Percentiles rank a stretch among this genome's conserved stretches.
phyloP scores from a whole-genome alignment of 208 protist species.

The Crithidia mellificae region DNA sequence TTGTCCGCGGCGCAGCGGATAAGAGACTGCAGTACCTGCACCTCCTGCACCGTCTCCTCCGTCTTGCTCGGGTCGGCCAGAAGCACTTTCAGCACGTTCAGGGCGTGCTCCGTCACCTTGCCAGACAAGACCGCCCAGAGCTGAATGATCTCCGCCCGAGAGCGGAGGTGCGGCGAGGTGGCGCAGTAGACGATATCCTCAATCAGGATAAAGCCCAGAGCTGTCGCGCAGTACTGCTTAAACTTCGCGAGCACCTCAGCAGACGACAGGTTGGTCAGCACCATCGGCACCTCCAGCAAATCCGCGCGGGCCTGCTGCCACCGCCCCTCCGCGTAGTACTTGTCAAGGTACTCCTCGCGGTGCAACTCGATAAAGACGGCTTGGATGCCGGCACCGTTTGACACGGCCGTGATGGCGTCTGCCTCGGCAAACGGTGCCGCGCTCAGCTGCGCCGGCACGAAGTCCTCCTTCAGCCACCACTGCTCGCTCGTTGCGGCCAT shows the following conservation, averaged over 20 bases:
- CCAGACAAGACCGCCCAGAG: constrained; percentile 73
- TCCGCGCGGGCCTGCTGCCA: constrained; percentile 71
- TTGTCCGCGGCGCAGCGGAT: constrained; percentile 60
- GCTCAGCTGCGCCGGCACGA: constrained; percentile 47
- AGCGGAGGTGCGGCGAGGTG: constrained; percentile 81
- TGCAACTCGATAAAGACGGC: constrained; percentile 79
- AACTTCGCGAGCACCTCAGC: constrained; percentile 56
- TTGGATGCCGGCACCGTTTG: constrained; percentile 76
- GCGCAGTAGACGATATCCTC: constrained; percentile 83
- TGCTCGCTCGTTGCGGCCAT: constrained; percentile 48
- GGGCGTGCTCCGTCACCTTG: constrained; percentile 51
- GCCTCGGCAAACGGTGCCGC: constrained; percentile 60
- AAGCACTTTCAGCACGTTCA: constrained; percentile 53
- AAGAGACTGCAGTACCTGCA: constrained; percentile 61
- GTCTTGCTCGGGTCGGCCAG: constrained; percentile 56
- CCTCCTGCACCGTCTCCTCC: constrained; percentile 59
- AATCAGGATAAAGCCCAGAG: constrained; percentile 83
- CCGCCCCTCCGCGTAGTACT: constrained; percentile 76
- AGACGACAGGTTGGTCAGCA: constrained; percentile 31
- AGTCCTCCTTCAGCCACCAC: constrained; percentile 74
- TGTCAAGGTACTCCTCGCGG: constrained; percentile 69
- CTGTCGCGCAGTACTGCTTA: constrained; percentile 59
- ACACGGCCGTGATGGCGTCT: constrained; percentile 52
- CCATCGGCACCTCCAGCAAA: constrained; percentile 51
- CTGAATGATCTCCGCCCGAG: constrained; percentile 70